These are phyloP conservation scores for Pythium rishiriense DNA, from an alignment of 352 stramenopile genomes.

Conservation along the genomic window DNA sequence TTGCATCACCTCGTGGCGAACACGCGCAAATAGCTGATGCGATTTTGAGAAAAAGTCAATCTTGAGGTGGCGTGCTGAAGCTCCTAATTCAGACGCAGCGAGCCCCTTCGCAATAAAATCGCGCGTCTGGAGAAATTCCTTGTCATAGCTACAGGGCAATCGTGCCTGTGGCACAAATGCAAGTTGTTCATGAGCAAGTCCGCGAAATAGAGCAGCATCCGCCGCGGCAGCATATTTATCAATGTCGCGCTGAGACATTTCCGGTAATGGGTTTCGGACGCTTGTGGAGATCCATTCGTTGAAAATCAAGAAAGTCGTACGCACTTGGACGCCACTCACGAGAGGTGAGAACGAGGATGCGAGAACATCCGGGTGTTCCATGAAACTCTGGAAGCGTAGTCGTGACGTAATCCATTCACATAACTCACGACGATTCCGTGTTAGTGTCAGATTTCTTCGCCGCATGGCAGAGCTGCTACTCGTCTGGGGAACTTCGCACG, in stretches of 20 bases:
- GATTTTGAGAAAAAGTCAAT: conserved; percentile 21
- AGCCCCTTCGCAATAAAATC: conserved; percentile 18
- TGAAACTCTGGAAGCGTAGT: conserved; percentile 57
- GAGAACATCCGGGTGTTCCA: conserved; percentile 55
- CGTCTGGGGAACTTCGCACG: conserved; percentile 1
- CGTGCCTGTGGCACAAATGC: conserved; percentile 33
- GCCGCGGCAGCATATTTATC: conserved; percentile 25
- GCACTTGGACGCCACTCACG: conserved; percentile 41
- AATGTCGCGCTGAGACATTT: conserved; percentile 18
- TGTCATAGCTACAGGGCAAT: conserved; percentile 19
- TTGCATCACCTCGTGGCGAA: conserved; percentile 22
- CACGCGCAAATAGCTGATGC: conserved; percentile 21
- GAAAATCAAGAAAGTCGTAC: conserved; percentile 48
- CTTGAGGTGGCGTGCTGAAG: conserved; percentile 15
- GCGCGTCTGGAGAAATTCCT: conserved; percentile 14
- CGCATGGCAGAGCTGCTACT: neutral
- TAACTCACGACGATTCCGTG: conserved; percentile 40
- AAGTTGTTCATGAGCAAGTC: conserved; percentile 61
- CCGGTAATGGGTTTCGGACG: conserved; percentile 42
- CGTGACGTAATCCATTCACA: conserved; percentile 56
- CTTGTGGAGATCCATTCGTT: conserved; percentile 57
- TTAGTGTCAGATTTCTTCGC: conserved; percentile 35
- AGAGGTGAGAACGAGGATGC: conserved; percentile 41
- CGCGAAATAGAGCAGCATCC: conserved; percentile 44
- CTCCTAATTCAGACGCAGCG: neutral